Percentiles rank a stretch among this genome's conserved stretches.
Conservation (phyloP, 495 filamentous ascomycete genomes). For the Cercophora scortea region DNA sequence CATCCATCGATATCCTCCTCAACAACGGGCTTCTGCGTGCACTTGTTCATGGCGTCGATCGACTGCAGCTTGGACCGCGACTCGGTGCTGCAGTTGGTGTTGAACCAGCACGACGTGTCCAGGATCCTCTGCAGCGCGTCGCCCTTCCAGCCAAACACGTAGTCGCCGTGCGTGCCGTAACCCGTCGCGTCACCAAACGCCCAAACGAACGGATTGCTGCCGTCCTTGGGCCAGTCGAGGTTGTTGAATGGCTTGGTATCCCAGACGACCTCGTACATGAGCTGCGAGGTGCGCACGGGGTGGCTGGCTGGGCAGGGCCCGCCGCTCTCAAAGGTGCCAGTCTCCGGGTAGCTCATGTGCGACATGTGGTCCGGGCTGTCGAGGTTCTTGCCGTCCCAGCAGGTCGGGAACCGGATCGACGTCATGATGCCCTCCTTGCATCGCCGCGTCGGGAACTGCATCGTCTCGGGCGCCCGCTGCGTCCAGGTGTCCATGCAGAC, state of each 20-base stretch:
- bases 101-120: slow-evolving; percentile 20
- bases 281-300: slow-evolving; percentile 38
- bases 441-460: slow-evolving; percentile 34
- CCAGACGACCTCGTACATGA: slow-evolving; percentile 44
- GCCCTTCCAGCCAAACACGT: slow-evolving; percentile 28
- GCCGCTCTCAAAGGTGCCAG: slow-evolving; percentile 31
- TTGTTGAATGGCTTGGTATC: slow-evolving; percentile 40
- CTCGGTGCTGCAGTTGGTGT: slow-evolving; percentile 20
- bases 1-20: slow-evolving; percentile 25
- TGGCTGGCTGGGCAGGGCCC: slow-evolving; percentile 39
- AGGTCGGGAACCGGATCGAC: slow-evolving; percentile 29
- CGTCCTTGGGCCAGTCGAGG: slow-evolving; percentile 34
- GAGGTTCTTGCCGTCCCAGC: slow-evolving; percentile 52
- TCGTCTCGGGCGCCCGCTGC: slow-evolving; percentile 28
- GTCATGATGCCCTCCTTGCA: slow-evolving; percentile 38
- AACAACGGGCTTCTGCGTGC: slow-evolving; percentile 13
- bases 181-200: slow-evolving; percentile 6
- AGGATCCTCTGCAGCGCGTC: slow-evolving; percentile 32
- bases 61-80: slow-evolving; percentile 15
- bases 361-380: slow-evolving; percentile 48
- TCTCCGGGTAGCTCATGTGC: slow-evolving; percentile 39
- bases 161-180: slow-evolving; percentile 11
- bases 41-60: slow-evolving; percentile 23
- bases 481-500: slow-evolving; percentile 31
- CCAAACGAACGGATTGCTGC: slow-evolving; percentile 34